phyloP scores from a whole-genome alignment of 805 yeast genomes.

The Clavispora carvajalis region DNA sequence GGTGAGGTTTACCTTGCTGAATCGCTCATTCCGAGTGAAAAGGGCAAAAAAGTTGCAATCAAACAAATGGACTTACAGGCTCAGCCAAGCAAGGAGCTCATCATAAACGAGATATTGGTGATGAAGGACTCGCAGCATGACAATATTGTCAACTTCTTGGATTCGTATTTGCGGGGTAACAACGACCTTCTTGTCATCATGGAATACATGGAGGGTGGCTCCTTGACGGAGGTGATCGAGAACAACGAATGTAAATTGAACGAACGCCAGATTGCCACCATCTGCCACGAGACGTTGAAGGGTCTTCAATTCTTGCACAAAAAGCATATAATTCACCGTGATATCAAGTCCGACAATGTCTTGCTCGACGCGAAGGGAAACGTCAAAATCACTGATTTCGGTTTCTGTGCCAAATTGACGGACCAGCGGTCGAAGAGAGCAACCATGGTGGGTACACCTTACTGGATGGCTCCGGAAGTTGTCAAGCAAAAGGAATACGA shows the following conservation, averaged over 20 bases:
- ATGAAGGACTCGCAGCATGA: conserved; percentile 95
- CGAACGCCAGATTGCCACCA: conserved; percentile 88
- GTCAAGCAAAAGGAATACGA: conserved; percentile 77
- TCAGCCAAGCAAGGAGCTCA: conserved; percentile 92
- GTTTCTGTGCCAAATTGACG: conserved; percentile 61
- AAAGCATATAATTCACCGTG: conserved; percentile 81
- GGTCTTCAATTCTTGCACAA: conserved; percentile 90
- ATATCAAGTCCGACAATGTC: conserved; percentile 43
- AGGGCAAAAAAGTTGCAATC: conserved; percentile 71
- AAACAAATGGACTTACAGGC: conserved; percentile 90
- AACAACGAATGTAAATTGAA: conserved; percentile 66
- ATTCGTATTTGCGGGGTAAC: conserved; percentile 75
- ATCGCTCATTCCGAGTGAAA: conserved; percentile 47
- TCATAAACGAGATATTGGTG: conserved; percentile 91
- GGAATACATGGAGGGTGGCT: conserved; percentile 99
- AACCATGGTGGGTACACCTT: conserved; percentile 85
- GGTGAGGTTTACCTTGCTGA: conserved; percentile 92
- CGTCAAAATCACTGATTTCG: conserved; percentile 44
- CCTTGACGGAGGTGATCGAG: conserved; percentile 91
- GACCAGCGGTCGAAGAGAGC: conserved; percentile 70
- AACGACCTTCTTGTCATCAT: conserved; percentile 96
- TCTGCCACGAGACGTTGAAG: conserved; percentile 82
- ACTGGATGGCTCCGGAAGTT: conserved; percentile 90
- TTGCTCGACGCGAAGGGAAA: conserved; percentile 39
- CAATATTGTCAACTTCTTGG: conserved; percentile 91